A percentile compares a stretch with the other conserved stretches of the same genome.
Conservation (phyloP, 768 basidiomycete genomes). For the Clavulina sp. region DNA sequence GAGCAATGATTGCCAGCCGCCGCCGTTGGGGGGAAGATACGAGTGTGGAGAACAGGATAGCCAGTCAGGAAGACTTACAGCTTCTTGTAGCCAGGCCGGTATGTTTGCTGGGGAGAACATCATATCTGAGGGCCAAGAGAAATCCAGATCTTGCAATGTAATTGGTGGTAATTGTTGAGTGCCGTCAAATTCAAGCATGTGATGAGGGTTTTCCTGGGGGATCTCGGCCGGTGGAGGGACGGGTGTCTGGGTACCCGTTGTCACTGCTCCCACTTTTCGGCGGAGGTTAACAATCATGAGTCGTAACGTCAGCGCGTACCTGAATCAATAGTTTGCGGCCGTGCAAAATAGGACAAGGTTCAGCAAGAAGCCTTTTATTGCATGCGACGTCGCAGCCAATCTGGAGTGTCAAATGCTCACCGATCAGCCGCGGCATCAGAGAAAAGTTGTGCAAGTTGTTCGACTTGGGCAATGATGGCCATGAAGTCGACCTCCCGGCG, state of each 20-base stretch:
- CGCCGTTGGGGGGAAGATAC: too few relatives aligned
- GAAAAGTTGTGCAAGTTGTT: conserved; percentile 75
- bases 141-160: conserved; percentile 73
- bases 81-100: conserved; percentile 85
- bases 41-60: too few relatives aligned
- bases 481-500: conserved; percentile 65
- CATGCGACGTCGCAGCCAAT: neutral
- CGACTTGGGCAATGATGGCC: conserved; percentile 65
- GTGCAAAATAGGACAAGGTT: neutral
- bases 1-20: too few relatives aligned
- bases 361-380: too few relatives aligned
- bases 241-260: conserved; percentile 18
- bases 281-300: conserved; percentile 88
- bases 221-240: conserved; percentile 15
- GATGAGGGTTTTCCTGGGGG: conserved; percentile 7
- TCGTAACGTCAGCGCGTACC: conserved; percentile 77
- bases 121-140: conserved; percentile 40
- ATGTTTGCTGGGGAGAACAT: conserved; percentile 63
- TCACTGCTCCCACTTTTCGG: conserved; percentile 51
- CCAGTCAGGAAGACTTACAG: too few relatives aligned
- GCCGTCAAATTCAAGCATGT: neutral
- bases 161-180: conserved; percentile 17
- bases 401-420: conserved; percentile 22
- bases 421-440: conserved; percentile 90
- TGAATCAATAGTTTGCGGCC: conserved; percentile 16